Evolutionary conservation across 2,329 filamentous ascomycete species (phyloP).

Genomic region (Aureobasidium sp.): DNA sequence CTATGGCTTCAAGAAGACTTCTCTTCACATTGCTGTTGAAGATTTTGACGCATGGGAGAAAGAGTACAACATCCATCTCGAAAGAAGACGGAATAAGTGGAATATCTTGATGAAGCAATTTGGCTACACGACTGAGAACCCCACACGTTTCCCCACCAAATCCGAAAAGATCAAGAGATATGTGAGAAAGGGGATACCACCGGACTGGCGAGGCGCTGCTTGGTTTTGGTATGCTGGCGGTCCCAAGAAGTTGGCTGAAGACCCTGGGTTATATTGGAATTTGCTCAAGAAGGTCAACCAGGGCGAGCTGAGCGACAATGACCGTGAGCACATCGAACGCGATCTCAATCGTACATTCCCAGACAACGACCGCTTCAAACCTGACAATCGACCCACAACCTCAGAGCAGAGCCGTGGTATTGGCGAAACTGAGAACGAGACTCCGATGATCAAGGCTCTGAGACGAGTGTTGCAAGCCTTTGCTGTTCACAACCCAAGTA

Average conservation of each 20-base stretch:
- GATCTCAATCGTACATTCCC: conserved; percentile 92
- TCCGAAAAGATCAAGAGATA: conserved; percentile 82
- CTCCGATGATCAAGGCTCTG: conserved; percentile 69
- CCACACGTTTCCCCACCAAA: conserved; percentile 69
- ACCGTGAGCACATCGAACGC: conserved; percentile 85
- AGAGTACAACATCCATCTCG: conserved; percentile 66
- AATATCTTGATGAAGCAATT: conserved; percentile 42
- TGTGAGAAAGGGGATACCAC: conserved; percentile 85
- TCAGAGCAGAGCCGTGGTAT: conserved; percentile 15
- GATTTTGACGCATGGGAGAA: conserved; percentile 62
- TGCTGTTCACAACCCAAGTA: conserved; percentile 78
- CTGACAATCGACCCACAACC: conserved; percentile 37
- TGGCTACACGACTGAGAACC: conserved; percentile 51
- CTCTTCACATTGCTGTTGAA: conserved; percentile 55
- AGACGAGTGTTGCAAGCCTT: conserved; percentile 84
- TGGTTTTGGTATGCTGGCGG: conserved; percentile 97
- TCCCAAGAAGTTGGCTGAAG: conserved; percentile 65
- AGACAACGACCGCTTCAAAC: conserved; percentile 86
- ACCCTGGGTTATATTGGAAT: conserved; percentile 67
- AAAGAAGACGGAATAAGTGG: conserved; percentile 75
- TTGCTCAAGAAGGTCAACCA: conserved; percentile 60
- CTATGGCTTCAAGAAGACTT: conserved; percentile 88
- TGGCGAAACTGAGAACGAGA: conserved; percentile 46
- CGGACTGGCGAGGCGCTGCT: conserved; percentile 87
- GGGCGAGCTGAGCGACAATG: conserved; percentile 55